Percentiles rank a stretch among this genome's conserved stretches.
Evolutionary conservation across 169 alveolate genomes (phyloP).

Genomic region (Hammondia hammondi): DNA sequence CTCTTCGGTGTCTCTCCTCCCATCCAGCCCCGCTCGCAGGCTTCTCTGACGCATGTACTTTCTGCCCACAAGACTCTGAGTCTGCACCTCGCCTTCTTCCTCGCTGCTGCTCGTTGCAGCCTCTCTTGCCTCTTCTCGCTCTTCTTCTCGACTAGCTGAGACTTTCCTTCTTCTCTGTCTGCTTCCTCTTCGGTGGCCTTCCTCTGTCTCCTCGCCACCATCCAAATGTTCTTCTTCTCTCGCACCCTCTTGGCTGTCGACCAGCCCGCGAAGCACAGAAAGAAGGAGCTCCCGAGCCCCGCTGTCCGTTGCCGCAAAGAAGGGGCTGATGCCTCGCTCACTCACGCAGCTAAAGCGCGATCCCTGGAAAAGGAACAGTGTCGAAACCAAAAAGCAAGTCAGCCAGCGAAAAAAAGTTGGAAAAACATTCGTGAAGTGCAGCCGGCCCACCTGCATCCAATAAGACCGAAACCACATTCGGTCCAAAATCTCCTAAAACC

Average conservation of each 20-base stretch:
- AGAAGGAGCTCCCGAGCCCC: background rate
- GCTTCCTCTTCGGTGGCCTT: background rate
- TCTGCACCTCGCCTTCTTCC: constrained; percentile 19
- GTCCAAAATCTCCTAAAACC: too few species aligned
- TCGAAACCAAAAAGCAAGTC: background rate
- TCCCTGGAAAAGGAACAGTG: background rate
- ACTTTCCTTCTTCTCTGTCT: background rate
- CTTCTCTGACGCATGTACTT: constrained; percentile 28
- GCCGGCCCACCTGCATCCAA: too few species aligned
- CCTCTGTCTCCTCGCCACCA: background rate
- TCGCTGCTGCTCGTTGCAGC: constrained; percentile 14
- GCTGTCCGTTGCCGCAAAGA: constrained; percentile 15
- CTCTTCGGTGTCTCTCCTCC: background rate
- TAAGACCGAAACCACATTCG: too few species aligned
- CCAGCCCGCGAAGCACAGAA: background rate
- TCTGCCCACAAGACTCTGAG: constrained; percentile 17
- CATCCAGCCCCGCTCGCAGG: background rate
- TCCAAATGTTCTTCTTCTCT: background rate
- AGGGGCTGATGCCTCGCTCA: constrained; percentile 22
- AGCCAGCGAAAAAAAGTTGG: background rate
- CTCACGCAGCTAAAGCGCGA: constrained; percentile 21
- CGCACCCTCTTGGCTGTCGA: background rate
- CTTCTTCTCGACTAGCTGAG: background rate
- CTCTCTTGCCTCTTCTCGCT: background rate
- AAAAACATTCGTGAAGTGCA: too few species aligned